phyloP scores from a whole-genome alignment of 2,329 filamentous ascomycete genomes.

The Monilinia vaccinii-corymbosi region DNA sequence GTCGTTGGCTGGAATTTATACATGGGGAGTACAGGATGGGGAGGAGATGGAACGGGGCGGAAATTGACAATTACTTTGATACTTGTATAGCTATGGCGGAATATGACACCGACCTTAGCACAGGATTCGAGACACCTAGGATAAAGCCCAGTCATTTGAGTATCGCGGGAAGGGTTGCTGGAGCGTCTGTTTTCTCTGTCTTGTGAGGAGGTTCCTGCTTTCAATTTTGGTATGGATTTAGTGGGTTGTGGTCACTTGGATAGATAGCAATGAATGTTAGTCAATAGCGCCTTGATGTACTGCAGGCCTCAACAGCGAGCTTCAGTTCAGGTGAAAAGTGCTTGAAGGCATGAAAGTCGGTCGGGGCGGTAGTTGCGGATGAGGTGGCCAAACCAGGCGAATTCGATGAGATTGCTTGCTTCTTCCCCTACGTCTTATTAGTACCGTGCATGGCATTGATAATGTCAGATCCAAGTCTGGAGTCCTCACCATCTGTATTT shows the following conservation, averaged over 20 bases:
- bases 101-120: neutral
- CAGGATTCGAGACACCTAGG: fast-evolving
- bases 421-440: no score
- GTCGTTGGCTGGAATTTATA: neutral
- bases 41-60: neutral
- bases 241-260: neutral
- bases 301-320: no score
- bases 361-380: no score
- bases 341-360: no score
- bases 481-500: no score
- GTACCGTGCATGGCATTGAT: no score
- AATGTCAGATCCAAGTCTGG: no score
- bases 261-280: no score
- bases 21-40: neutral
- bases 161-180: neutral
- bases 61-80: neutral
- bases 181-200: neutral
- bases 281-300: no score
- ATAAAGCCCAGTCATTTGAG: neutral
- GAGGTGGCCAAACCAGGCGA: no score
- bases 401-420: no score
- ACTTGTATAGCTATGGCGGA: neutral
- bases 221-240: neutral
- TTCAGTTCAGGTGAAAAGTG: no score
- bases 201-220: neutral